Evolutionary conservation across 768 basidiomycete genomes (phyloP).

Genomic region (Mrakia frigida): DNA sequence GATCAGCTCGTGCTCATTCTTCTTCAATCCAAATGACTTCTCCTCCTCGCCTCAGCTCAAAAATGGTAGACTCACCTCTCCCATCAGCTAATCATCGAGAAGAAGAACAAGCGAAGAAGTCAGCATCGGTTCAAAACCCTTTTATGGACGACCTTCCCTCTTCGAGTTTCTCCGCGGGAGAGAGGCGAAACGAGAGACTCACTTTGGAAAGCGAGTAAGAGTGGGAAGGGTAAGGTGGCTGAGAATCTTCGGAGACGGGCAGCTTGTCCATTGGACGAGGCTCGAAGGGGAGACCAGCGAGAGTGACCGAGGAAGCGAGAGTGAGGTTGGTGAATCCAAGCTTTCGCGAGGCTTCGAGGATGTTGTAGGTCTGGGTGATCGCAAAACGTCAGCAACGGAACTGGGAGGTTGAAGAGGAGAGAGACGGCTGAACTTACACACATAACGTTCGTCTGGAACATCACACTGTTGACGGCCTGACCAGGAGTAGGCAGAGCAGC

Average conservation of each 20-base stretch:
- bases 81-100: background rate
- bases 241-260: constrained; percentile 37
- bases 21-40: no score
- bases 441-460: constrained; percentile 31
- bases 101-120: background rate
- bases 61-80: background rate
- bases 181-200: background rate
- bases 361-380: constrained; percentile 34
- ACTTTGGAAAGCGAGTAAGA: constrained; percentile 37
- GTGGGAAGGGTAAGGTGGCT: constrained; percentile 35
- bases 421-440: background rate
- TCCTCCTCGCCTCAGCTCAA: no score
- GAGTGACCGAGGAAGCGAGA: constrained; percentile 35
- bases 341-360: constrained; percentile 39
- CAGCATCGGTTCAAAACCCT: background rate
- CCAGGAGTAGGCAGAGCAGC: constrained; percentile 31
- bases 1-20: background rate
- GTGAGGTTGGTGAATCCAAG: constrained; percentile 36
- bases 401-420: no score
- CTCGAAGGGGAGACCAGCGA: constrained; percentile 37
- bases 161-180: background rate
- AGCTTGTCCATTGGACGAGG: constrained; percentile 34
- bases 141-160: background rate
- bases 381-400: no score
- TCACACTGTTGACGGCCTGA: constrained; percentile 16